Percentiles rank a stretch among this genome's conserved stretches.
Conservation (phyloP, 768 basidiomycete genomes). For the Russula sp. region DNA sequence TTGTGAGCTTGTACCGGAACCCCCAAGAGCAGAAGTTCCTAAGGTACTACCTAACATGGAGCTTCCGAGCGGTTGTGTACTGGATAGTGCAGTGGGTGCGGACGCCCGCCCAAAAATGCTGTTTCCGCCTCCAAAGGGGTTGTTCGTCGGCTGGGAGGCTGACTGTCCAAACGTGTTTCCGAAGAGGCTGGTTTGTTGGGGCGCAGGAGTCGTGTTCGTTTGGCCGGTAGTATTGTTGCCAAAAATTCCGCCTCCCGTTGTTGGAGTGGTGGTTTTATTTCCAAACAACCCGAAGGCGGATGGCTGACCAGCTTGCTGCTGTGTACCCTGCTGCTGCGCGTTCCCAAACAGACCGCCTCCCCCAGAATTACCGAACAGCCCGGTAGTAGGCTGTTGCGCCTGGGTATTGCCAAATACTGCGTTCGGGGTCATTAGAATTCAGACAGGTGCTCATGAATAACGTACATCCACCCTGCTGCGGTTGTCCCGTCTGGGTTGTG, state of each 20-base stretch:
- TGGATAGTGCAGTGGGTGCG: conserved; percentile 13
- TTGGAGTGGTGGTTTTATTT: conserved; percentile 36
- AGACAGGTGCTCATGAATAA: conserved; percentile 1
- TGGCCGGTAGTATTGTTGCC: conserved; percentile 36
- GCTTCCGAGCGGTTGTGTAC: conserved; percentile 17
- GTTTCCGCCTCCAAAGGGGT: conserved; percentile 32
- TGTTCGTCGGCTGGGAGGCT: conserved; percentile 36
- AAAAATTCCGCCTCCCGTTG: conserved; percentile 43
- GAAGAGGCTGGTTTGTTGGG: conserved; percentile 32
- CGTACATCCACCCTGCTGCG: conserved; percentile 31
- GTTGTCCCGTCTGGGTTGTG: conserved; percentile 25
- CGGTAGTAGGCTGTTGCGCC: conserved; percentile 31
- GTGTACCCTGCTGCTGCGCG: conserved; percentile 24
- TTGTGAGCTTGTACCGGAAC: conserved; percentile 39
- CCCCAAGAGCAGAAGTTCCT: conserved; percentile 45
- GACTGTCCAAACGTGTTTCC: conserved; percentile 50
- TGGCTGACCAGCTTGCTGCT: conserved; percentile 25
- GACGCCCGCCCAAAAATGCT: conserved; percentile 30
- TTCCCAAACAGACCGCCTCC: conserved; percentile 28
- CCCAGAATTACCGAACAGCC: conserved; percentile 24
- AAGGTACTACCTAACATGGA: conserved; percentile 53
- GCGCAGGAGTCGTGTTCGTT: conserved; percentile 28
- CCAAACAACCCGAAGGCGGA: conserved; percentile 35
- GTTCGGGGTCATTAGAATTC: background rate
- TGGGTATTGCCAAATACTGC: conserved; percentile 32